Base-by-base conservation (phyloP, 2,329 filamentous ascomycete species). In the Talaromyces funiculosus region DNA sequence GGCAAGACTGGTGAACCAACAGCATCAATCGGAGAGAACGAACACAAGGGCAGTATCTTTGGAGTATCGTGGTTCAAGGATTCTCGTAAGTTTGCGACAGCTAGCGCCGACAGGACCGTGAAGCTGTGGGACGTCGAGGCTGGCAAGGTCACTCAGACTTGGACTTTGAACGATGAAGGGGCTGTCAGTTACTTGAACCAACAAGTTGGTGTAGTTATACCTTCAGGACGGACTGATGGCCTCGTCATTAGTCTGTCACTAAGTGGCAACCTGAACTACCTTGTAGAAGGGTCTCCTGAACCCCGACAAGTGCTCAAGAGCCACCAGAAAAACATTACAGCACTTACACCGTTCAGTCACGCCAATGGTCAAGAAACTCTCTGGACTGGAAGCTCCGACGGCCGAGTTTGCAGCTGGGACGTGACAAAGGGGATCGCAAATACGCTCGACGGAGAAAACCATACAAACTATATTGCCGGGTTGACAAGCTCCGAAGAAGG, bases 171-270 rank as follows among this genome's bases (percentile, higher is more conserved):
- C 22, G 85, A 84, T 33, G 88, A 92, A 43, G 87, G 87, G 16
- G 79, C 78, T 47, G 83, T 87, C 63, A 91, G 85, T 71, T 81
- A 97, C 38, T 82, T 83, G 3, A 84, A 97, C 71, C 94, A 99
- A 75, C 94, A 99, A 72, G 90, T 97, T 33, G 94, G 94, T 57
- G 91, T 99, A 5, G 90, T 94, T 9, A 96, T 92, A 86, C 90
- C 92, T 1, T 82, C 86, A 51, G 90, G 89, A 53, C 84, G 93
- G 65, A 89, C 80, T 57, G 94, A 99, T 72, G 90, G 89, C 31
- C 80, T 97, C 62, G 86, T 99, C 65, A 92, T 99, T 73, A 96
- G 90, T 73, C 79, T 97, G 65, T 94, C 91, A 67, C 82, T 97
- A 20, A 86, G 87, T 55, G 94, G 94, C 24, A 90, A 97, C 72